Evolutionary conservation across 2,329 filamentous ascomycete genomes (phyloP).

Genomic region (Corynespora cassiicola): DNA sequence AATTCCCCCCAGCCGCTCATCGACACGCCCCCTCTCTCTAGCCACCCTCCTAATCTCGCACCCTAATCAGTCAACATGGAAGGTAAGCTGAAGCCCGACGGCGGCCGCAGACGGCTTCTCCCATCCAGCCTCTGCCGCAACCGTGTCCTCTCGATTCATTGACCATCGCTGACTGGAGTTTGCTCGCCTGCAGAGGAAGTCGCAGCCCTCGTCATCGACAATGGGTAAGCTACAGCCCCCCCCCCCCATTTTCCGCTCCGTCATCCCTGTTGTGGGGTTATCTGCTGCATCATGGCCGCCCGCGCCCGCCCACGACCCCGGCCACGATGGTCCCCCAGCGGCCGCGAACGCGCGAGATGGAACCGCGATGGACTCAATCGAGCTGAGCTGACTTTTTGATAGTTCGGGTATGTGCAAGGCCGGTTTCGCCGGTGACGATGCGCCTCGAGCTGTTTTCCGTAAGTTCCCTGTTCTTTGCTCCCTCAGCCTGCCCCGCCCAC

Average conservation of each 20-base stretch:
- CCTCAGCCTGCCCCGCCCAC: constrained; percentile 32
- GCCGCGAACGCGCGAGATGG: constrained; percentile 26
- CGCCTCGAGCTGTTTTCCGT: constrained; percentile 99
- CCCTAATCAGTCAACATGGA: constrained; percentile 64
- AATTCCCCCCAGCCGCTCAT: constrained; percentile 37
- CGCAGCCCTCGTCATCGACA: constrained; percentile 99
- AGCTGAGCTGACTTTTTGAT: constrained; percentile 48
- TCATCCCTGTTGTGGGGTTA: constrained; percentile 47
- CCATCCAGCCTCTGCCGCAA: constrained; percentile 17
- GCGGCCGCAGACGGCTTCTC: constrained; percentile 21
- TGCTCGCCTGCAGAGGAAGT: constrained; percentile 83
- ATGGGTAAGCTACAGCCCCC: constrained; percentile 89
- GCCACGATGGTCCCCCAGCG: constrained; percentile 27
- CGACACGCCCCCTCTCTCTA: constrained; percentile 36
- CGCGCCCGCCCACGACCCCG: constrained; percentile 27
- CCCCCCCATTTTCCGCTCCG: constrained; percentile 38
- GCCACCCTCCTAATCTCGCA: constrained; percentile 43
- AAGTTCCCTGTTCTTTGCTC: no score
- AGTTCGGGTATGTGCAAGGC: constrained; percentile 99
- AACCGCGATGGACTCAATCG: constrained; percentile 35
- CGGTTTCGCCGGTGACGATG: constrained; percentile 99
- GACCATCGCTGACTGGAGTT: constrained; percentile 42
- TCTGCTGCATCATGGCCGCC: constrained; percentile 32
- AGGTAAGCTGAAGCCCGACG: constrained; percentile 61
- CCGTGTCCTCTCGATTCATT: constrained; percentile 32